Evolutionary conservation across 495 filamentous ascomycete genomes (phyloP).

Genomic region (Talaromyces liani): DNA sequence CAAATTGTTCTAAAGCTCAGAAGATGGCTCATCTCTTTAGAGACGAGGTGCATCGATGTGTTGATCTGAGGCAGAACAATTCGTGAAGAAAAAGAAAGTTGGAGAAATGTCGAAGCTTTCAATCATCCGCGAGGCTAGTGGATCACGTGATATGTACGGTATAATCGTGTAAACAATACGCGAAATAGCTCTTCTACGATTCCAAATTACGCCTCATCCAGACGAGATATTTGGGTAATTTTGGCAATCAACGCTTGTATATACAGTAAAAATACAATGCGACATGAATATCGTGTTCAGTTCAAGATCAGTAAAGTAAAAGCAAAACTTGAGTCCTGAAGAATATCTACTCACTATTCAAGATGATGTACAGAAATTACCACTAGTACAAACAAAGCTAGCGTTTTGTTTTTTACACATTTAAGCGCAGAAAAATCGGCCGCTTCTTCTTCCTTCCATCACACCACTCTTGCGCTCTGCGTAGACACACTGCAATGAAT

Average conservation of each 20-base stretch:
- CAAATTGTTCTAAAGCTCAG: neutral
- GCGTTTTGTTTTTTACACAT: neutral
- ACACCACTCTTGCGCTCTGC: constrained; percentile 39
- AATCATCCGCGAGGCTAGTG: constrained; percentile 6
- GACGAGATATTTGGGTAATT: neutral
- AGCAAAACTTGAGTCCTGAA: neutral
- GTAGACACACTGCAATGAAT: constrained; percentile 45
- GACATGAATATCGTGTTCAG: neutral
- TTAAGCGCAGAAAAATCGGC: constrained; percentile 9
- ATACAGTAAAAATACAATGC: neutral
- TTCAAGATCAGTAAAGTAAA: neutral
- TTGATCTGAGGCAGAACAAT: neutral
- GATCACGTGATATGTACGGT: constrained; percentile 5
- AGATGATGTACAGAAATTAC: neutral
- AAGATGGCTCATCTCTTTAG: neutral
- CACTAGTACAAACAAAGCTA: neutral
- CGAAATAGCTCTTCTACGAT: neutral
- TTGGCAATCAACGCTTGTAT: neutral
- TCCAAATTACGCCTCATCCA: neutral
- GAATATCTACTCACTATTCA: neutral
- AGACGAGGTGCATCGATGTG: neutral
- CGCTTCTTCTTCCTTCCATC: neutral
- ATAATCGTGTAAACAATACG: neutral
- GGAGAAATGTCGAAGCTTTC: neutral
- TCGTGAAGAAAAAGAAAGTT: neutral